These are phyloP conservation scores for Apiospora sp. DNA, from an alignment of 2,329 filamentous ascomycete genomes.

Conservation along the genomic window DNA sequence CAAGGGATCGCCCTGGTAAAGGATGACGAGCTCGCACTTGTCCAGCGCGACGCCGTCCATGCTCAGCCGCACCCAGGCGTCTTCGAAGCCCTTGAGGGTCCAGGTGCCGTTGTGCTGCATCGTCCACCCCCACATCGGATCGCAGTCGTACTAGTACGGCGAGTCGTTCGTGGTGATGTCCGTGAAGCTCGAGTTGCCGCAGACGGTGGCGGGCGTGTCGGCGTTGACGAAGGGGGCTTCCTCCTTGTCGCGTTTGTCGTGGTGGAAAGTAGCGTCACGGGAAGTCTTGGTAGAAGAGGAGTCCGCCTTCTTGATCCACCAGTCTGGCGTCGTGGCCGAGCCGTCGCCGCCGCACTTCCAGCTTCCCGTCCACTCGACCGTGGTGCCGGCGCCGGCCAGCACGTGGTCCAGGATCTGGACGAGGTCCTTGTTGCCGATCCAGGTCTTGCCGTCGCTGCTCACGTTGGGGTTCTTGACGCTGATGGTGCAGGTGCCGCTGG, in stretches of 20 bases:
- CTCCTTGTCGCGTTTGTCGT: not conserved
- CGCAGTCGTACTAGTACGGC: conserved; percentile 2
- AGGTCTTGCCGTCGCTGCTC: not conserved
- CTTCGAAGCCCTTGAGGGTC: not conserved
- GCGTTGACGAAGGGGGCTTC: not conserved
- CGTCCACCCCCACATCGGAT: not conserved
- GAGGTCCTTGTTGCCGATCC: conserved; percentile 11
- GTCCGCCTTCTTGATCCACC: not conserved
- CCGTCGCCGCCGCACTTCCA: conserved; percentile 11
- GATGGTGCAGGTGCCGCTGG: not conserved
- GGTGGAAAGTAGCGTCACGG: not conserved
- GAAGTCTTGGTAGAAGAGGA: not conserved
- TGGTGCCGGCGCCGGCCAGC: not conserved
- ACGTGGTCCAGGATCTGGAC: not conserved
- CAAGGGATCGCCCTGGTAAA: not conserved
- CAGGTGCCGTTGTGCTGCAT: not conserved
- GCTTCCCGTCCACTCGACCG: not conserved
- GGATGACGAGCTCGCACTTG: not conserved
- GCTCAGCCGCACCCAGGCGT: not conserved
- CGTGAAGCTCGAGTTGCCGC: not conserved
- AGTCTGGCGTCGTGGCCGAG: not conserved
- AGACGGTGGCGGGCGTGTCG: not conserved
- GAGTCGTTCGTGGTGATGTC: conserved; percentile 4
- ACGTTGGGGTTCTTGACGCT: not conserved
- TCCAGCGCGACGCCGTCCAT: not conserved